Evolutionary conservation across 164 flowering plant genomes (phyloP), one percentile per base, ranked within the genome.

Genomic region (Saururus chinensis): DNA sequence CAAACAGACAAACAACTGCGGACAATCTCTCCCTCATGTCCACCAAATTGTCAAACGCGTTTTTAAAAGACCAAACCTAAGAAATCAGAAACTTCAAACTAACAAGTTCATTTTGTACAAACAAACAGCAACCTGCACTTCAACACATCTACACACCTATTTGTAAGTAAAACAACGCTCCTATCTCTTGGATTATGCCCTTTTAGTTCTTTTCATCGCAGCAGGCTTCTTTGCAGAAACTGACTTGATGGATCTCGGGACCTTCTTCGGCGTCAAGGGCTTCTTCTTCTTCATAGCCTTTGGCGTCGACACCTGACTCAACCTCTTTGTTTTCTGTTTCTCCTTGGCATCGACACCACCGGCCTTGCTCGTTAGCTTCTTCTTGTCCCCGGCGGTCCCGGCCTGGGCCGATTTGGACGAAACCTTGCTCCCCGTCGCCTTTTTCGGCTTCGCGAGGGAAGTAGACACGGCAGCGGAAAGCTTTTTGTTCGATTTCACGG

Each of bases 221-320:
- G 16, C 41, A 7, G 56, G 5, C n/a, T 60, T 60, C 20, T 45
- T 45, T 19, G 51, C 52, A 4, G 62, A 30, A 22, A 37, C 42
- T 0, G 51, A 19, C 24, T 61, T 61, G 1, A 51, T 19, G 6
- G 64, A 61, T 23, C 23, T 60, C 24, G 53, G 40, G 21, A 45
- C 53, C 45, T 49, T 30, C 42, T 61, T 51, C 9, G 64, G 56
- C 54, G 53, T 61, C 23, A 51, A 0, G 24, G 45, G 21, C 45
- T 58, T 58, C 21, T 7, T 26, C 52, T 30, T 49, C 52, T 40
- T 41, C 56, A 30, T 24, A 24, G 4, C 54, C 4, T 10, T 51
- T 4, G 41, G 64, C 21, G 40, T 61, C 19, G 16, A 16, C 19
- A 19, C 35, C 37, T 51, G 55, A 35, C 40, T 49, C 64, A 61